Evolutionary conservation across 306 rosid species (phyloP), one percentile per base, ranked within the genome.

Genomic region (Prosopis cineraria): DNA sequence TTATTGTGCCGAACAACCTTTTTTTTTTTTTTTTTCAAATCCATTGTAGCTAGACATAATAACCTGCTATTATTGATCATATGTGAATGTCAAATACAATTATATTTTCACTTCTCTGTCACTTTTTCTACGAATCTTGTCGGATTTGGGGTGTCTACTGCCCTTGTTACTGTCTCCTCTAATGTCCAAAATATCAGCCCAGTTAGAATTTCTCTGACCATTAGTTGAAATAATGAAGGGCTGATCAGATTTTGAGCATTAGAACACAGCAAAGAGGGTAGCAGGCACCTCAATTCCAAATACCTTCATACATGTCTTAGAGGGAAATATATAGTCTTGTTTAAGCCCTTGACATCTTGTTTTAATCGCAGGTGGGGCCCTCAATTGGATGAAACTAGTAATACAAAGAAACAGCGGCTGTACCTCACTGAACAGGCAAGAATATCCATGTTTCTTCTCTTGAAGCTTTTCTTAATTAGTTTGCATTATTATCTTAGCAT

Each of bases 361-460:
- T 65, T 1, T 65, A 20, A 37, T 39, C 50, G 33, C 48, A 66
- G 71, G 27, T 66, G 71, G 71, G 71, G 71, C 1, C 50, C 71
- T 20, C 48, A 5, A 36, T 0, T 37, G 3, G 71, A 11, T 1
- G 29, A 39, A 66, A 39, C 31, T 3, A 66, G 10, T 43, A 1
- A 37, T 24, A 66, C 16, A 0, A n/a, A 2, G n/a, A 16, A 5
- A 8, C 71, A 66, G 4, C 71, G 33, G 1, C 12, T 66, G 8
- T 66, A 66, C 44, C 11, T 66, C 4, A 0, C 71, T 66, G 31
- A 66, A 39, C 71, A 39, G 71, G 71, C 71, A 39, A 66, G 43
- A 63, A 14, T 36, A 36, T 36, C 19, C 7, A n/a, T 6, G 56
- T 0, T 4, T 13, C 48, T 63, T 39, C 69, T n/a, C 27, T 37